Percentiles rank a stretch among this genome's conserved stretches.
Evolutionary conservation across 2,329 filamentous ascomycete genomes (phyloP).

Genomic region (Aspergillus intermedius): DNA sequence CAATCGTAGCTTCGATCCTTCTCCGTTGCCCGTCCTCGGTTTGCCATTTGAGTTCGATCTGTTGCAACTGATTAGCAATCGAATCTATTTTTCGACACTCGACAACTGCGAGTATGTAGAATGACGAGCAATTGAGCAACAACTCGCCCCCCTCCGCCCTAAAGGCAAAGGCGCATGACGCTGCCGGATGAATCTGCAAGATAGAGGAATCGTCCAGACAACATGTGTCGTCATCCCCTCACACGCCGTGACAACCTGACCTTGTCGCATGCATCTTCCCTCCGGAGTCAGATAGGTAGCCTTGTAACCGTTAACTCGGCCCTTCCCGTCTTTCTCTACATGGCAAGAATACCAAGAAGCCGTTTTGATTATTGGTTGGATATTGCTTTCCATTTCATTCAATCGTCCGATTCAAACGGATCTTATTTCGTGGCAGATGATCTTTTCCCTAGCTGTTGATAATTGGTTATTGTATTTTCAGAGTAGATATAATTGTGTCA

Average conservation of each 20-base stretch:
- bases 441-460: neutral
- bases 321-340: neutral
- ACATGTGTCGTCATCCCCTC: neutral
- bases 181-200: constrained; percentile 6
- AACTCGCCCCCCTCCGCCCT: too few relatives aligned
- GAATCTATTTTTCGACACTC: too few relatives aligned
- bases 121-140: too few relatives aligned
- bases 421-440: neutral
- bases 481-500: neutral
- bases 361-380: neutral
- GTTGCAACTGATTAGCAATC: too few relatives aligned
- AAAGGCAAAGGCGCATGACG: constrained; percentile 7
- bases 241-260: neutral
- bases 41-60: too few relatives aligned
- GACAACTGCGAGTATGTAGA: too few relatives aligned
- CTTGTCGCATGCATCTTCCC: neutral
- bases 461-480: neutral
- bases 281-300: neutral
- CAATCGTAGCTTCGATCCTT: too few relatives aligned
- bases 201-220: neutral
- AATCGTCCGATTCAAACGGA: neutral
- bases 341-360: neutral
- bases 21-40: neutral
- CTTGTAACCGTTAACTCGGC: neutral
- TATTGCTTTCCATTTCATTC: neutral